These are phyloP conservation scores for Apostasia ramifera DNA, from an alignment of 106 monocot species.

Conservation along the genomic window DNA sequence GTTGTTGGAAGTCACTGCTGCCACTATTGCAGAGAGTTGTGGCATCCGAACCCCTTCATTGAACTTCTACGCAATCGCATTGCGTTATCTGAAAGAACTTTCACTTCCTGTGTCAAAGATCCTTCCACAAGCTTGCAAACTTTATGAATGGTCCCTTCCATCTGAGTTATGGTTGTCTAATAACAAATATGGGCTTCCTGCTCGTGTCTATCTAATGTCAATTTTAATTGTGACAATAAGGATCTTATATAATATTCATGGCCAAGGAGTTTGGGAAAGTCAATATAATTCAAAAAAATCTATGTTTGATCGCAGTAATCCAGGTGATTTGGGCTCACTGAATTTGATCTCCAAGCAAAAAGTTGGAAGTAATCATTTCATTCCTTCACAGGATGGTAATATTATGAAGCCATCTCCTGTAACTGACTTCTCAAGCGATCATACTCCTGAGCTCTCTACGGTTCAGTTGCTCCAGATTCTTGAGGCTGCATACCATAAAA, in stretches of 20 bases:
- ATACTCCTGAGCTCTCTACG: conserved; percentile 27
- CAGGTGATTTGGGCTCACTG: neutral
- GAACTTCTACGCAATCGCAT: conserved; percentile 71
- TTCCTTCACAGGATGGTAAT: conserved; percentile 3
- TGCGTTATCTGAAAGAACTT: conserved; percentile 50
- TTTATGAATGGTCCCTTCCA: conserved; percentile 88
- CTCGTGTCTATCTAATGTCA: conserved; percentile 78
- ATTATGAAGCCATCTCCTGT: neutral
- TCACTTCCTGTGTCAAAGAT: conserved; percentile 56
- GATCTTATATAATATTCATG: conserved; percentile 72
- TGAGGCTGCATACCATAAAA: conserved; percentile 38
- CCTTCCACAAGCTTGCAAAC: conserved; percentile 51
- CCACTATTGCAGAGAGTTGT: conserved; percentile 51
- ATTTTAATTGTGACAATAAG: conserved; percentile 73
- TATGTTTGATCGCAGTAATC: neutral
- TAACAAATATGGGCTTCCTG: conserved; percentile 44
- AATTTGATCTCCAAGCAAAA: conserved; percentile 2
- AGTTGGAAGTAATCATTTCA: neutral
- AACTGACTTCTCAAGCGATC: conserved; percentile 1
- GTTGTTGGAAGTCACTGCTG: conserved; percentile 64
- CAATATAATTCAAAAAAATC: conserved; percentile 2
- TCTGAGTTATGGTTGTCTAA: conserved; percentile 74
- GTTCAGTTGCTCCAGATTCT: conserved; percentile 51
- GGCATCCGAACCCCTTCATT: conserved; percentile 69
- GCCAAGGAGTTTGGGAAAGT: conserved; percentile 76